phyloP scores from a whole-genome alignment of 495 filamentous ascomycete species.

The Aspergillus bertholletiae region DNA sequence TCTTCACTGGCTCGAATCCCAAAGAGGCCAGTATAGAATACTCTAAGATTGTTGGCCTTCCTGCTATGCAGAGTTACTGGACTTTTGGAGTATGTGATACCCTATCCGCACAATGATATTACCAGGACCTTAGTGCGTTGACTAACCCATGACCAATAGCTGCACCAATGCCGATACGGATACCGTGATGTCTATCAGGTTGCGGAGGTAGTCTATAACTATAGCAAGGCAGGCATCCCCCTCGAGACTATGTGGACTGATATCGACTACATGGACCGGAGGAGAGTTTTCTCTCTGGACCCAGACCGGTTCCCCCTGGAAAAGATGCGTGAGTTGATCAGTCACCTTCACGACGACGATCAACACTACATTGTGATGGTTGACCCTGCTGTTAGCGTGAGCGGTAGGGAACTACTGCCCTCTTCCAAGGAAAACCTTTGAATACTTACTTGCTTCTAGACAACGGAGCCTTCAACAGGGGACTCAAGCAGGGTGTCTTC shows the following conservation, averaged over 20 bases:
- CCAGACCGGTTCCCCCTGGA: conserved; percentile 65
- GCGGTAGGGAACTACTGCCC: too few relatives aligned
- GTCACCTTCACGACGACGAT: conserved; percentile 66
- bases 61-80: conserved; percentile 85
- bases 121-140: neutral
- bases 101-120: neutral
- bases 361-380: conserved; percentile 89
- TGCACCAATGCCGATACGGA: conserved; percentile 81
- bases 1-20: conserved; percentile 70
- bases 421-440: too few relatives aligned
- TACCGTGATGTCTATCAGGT: conserved; percentile 75
- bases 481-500: conserved; percentile 59
- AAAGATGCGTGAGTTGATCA: conserved; percentile 65
- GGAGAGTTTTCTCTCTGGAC: conserved; percentile 73
- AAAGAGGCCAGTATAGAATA: conserved; percentile 74
- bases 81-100: conserved; percentile 54
- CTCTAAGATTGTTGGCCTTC: conserved; percentile 61
- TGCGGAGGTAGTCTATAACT: conserved; percentile 78
- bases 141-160: conserved; percentile 27
- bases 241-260: conserved; percentile 91
- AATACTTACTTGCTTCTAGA: conserved; percentile 25
- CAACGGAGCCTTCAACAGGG: conserved; percentile 64
- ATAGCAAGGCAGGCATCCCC: conserved; percentile 70
- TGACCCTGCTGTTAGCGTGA: conserved; percentile 66
- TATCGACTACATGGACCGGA: conserved; percentile 72